Conservation (phyloP, 257 asterid genomes). For the Perilla frutescens region DNA sequence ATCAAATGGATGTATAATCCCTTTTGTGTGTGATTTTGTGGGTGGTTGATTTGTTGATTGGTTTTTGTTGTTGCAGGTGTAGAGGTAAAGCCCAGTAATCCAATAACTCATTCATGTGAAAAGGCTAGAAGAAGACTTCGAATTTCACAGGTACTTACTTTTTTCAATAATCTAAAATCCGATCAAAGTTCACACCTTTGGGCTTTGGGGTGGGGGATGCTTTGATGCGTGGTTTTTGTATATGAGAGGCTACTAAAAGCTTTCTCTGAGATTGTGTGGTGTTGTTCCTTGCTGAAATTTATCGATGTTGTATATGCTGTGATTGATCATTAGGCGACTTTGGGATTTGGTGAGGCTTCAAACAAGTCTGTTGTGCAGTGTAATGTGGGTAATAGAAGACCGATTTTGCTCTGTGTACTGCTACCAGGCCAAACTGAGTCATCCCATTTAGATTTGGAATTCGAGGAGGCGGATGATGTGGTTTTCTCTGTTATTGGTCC, state of each 20-base stretch:
- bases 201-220: no score
- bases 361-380: conserved; percentile 68
- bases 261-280: neutral
- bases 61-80: conserved; percentile 53
- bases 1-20: neutral
- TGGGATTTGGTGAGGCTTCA: conserved; percentile 67
- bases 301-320: conserved; percentile 23
- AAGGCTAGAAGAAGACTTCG: conserved; percentile 69
- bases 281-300: conserved; percentile 10
- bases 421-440: conserved; percentile 69
- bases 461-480: conserved; percentile 89
- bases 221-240: no score
- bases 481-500: conserved; percentile 86
- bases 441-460: conserved; percentile 78
- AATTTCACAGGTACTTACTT: conserved; percentile 67
- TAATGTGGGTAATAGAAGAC: conserved; percentile 74
- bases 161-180: neutral
- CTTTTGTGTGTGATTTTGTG: neutral
- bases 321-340: conserved; percentile 62
- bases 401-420: conserved; percentile 70
- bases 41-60: neutral
- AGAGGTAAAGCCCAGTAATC: conserved; percentile 74
- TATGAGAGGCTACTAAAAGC: no score
- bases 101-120: conserved; percentile 61
- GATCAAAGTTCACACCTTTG: neutral